These are phyloP conservation scores for Aquilaria malaccensis DNA, from an alignment of 345 rosid species.

Conservation along the genomic window DNA sequence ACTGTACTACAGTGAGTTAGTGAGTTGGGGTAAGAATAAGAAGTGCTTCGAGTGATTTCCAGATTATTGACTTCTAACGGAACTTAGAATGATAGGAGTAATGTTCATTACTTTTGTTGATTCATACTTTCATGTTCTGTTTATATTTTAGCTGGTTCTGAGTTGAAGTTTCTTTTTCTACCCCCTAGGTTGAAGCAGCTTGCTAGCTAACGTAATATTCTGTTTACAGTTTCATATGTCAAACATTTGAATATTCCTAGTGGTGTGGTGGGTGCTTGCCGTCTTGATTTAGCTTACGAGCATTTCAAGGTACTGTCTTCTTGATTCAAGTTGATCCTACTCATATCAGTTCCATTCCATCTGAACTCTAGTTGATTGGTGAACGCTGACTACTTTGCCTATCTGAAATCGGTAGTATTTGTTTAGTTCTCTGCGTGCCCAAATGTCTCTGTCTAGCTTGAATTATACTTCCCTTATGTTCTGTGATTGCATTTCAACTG, in stretches of 20 bases:
- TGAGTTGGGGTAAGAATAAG: too few species aligned
- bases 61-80: not conserved
- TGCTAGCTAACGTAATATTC: conserved; percentile 11
- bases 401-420: too few species aligned
- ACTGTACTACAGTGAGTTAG: too few species aligned
- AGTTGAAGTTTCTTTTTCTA: not conserved
- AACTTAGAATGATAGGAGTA: not conserved
- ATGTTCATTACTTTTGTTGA: too few species aligned
- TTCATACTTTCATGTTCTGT: too few species aligned
- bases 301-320: conserved; percentile 78
- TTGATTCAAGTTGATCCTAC: conserved; percentile 4
- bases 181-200: conserved; percentile 3
- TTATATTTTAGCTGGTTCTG: not conserved
- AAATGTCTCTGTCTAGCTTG: too few species aligned
- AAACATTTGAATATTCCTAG: conserved; percentile 85
- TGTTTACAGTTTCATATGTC: conserved; percentile 62
- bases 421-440: too few species aligned
- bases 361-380: not conserved
- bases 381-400: conserved; percentile 3
- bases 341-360: conserved; percentile 5
- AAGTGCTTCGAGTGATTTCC: not conserved
- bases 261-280: conserved; percentile 96
- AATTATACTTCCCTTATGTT: too few species aligned
- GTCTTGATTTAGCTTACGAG: conserved; percentile 95
- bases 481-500: too few species aligned